phyloP scores from a whole-genome alignment of 2,329 filamentous ascomycete species.

The Aspergillus cejpii region DNA sequence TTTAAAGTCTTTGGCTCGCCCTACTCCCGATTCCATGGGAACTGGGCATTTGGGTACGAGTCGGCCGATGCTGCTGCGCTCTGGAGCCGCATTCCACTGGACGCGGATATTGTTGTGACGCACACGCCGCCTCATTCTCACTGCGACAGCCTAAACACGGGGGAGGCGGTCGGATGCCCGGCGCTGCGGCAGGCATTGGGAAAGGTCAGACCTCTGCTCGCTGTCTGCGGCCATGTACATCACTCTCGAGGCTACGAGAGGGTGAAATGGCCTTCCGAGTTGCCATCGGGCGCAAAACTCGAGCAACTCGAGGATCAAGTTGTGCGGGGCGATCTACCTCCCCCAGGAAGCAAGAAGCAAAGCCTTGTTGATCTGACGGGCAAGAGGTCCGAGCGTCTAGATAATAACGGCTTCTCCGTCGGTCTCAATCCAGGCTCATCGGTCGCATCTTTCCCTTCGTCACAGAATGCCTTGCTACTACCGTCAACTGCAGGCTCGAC shows the following conservation, averaged over 20 bases:
- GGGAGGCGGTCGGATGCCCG: conserved; percentile 44
- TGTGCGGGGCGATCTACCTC: conserved; percentile 31
- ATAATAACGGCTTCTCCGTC: conserved; percentile 23
- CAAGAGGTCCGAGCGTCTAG: conserved; percentile 32
- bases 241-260: conserved; percentile 49
- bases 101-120: conserved; percentile 50
- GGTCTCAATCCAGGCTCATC: neutral
- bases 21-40: conserved; percentile 42
- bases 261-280: conserved; percentile 40
- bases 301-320: conserved; percentile 10
- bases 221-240: conserved; percentile 56
- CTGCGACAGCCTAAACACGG: conserved; percentile 39
- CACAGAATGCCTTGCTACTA: conserved; percentile 10
- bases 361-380: conserved; percentile 49
- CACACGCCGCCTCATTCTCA: conserved; percentile 50
- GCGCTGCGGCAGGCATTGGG: conserved; percentile 42
- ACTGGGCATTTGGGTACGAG: conserved; percentile 53
- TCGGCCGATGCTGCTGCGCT: conserved; percentile 36
- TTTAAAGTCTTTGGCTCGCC: conserved; percentile 57
- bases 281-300: neutral
- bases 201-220: conserved; percentile 46
- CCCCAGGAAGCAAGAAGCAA: conserved; percentile 48
- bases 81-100: conserved; percentile 47
- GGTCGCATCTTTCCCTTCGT: conserved; percentile 2
- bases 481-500: neutral